Conservation (phyloP, 371 early-diverging fungal species). For the Sporodiniella umbellata region DNA sequence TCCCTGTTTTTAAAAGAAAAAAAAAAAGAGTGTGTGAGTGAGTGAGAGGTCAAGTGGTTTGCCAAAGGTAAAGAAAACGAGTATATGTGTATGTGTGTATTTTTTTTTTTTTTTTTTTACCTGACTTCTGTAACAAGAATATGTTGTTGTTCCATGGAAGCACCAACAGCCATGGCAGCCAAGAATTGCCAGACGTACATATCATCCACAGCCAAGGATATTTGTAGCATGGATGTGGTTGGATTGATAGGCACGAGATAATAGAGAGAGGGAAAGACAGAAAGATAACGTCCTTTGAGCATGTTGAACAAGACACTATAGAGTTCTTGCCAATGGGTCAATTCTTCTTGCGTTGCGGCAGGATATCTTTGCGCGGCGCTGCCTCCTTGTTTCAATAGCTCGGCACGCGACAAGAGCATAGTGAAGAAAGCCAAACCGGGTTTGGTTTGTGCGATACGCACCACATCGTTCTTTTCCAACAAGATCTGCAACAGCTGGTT, state of each 20-base stretch:
- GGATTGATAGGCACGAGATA: slow-evolving; percentile 48
- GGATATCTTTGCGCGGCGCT: slow-evolving; percentile 55
- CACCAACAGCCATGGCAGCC: slow-evolving; percentile 92
- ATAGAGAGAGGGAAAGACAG: slow-evolving; percentile 68
- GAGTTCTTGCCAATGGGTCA: slow-evolving; percentile 69
- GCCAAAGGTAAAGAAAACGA: no score
- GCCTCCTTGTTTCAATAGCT: slow-evolving; percentile 79
- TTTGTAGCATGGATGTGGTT: slow-evolving; percentile 35
- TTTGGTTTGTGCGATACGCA: slow-evolving; percentile 79
- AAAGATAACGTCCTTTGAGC: slow-evolving; percentile 73
- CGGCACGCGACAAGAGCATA: slow-evolving; percentile 86
- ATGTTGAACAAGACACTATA: slow-evolving; percentile 75
- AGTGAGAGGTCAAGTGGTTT: no score
- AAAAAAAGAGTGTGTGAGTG: not conserved
- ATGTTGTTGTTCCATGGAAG: slow-evolving; percentile 91
- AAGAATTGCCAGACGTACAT: slow-evolving; percentile 98
- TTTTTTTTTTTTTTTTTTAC: no score
- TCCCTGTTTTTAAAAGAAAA: slow-evolving; percentile 42
- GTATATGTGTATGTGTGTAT: no score
- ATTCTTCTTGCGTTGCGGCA: slow-evolving; percentile 60
- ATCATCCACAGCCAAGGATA: slow-evolving; percentile 65
- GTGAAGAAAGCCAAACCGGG: slow-evolving; percentile 88
- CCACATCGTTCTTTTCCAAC: slow-evolving; percentile 84
- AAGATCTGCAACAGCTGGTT: slow-evolving; percentile 75
- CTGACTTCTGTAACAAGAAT: slow-evolving; percentile 86